Base-by-base conservation (phyloP, 306 rosid genomes). In the Datisca glomerata region DNA sequence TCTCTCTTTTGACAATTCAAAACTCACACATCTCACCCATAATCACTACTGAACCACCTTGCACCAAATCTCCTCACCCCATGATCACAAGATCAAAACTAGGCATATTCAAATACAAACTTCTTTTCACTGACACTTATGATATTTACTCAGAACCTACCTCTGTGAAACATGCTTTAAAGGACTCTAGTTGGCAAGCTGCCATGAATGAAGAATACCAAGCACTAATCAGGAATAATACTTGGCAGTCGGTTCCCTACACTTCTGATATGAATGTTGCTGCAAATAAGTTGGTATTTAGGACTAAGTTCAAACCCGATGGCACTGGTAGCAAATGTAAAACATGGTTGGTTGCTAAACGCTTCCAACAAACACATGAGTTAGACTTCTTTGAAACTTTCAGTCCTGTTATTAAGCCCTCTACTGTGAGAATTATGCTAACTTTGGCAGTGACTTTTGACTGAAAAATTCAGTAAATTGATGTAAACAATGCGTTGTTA, bases 181-280 rank as follows among this genome's bases (percentile, higher is more conserved):
- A n/a, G n/a, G n/a, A n/a, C n/a, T n/a, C 31, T 27, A 7, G 4
- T 27, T 27, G 31, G 7, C 6, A 27, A 27, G 7, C 31, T 4
- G 7, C 7, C 4, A 27, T 27, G 31, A 27, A 27, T 65, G 54
- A 58, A 49, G 56, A 35, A 16, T 31, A 53, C 41, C 18, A 52
- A 19, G n/a, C n/a, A n/a, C n/a, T n/a, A n/a, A n/a, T n/a, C n/a
- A n/a, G n/a, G n/a, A n/a, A n/a, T n/a, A n/a, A n/a, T 6, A 8
- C 14, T 18, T 47, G 17, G 36, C 21, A 13, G 10, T 27, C 25
- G 35, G 19, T 28, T 14, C 43, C 61, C 36, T 46, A 10, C 51
- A 19, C 45, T 25, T 43, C 7, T 7, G 31, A 4, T 27, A 7
- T n/a, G n/a, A n/a, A n/a, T n/a, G n/a, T n/a, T n/a, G n/a, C n/a